These are phyloP conservation scores for Leucosporidium yakuticum DNA, from an alignment of 768 basidiomycete species.

Conservation along the genomic window DNA sequence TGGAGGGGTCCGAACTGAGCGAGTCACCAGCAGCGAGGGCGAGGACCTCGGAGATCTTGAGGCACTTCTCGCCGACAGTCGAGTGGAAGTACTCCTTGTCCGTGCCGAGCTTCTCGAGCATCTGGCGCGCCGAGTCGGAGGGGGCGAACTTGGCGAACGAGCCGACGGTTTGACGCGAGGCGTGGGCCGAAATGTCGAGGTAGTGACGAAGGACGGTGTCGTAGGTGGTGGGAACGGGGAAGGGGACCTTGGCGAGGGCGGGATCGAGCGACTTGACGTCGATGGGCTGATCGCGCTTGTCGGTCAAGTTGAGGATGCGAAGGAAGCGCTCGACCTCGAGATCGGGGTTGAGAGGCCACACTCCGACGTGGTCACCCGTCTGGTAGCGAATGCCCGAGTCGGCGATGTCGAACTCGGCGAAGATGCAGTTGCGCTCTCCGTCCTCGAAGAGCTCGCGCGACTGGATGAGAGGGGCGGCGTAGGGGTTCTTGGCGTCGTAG, in stretches of 20 bases:
- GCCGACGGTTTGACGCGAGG: conserved; percentile 88
- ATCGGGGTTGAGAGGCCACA: conserved; percentile 95
- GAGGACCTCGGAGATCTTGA: conserved; percentile 88
- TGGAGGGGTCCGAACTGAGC: conserved; percentile 49
- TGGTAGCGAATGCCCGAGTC: conserved; percentile 97
- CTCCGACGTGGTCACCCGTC: conserved; percentile 93
- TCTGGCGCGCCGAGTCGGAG: conserved; percentile 63
- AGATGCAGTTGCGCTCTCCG: conserved; percentile 81
- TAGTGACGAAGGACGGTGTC: conserved; percentile 89
- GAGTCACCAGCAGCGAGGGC: conserved; percentile 83
- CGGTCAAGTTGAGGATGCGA: conserved; percentile 71
- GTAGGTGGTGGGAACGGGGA: conserved; percentile 95
- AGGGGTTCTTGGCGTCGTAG: conserved; percentile 97
- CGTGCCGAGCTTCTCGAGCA: conserved; percentile 67
- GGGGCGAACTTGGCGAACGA: conserved; percentile 83
- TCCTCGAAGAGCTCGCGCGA: conserved; percentile 78
- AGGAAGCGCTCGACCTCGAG: conserved; percentile 84
- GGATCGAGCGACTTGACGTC: conserved; percentile 96
- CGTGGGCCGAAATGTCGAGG: conserved; percentile 90
- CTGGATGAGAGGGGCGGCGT: conserved; percentile 68
- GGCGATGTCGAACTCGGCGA: conserved; percentile 87
- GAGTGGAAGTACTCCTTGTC: conserved; percentile 80
- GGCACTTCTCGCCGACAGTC: conserved; percentile 62
- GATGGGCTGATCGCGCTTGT: conserved; percentile 75
- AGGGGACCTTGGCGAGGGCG: conserved; percentile 94